Conservation (phyloP, 176 grass and related monocot species). For the Ampelocalamus luodianensis region DNA sequence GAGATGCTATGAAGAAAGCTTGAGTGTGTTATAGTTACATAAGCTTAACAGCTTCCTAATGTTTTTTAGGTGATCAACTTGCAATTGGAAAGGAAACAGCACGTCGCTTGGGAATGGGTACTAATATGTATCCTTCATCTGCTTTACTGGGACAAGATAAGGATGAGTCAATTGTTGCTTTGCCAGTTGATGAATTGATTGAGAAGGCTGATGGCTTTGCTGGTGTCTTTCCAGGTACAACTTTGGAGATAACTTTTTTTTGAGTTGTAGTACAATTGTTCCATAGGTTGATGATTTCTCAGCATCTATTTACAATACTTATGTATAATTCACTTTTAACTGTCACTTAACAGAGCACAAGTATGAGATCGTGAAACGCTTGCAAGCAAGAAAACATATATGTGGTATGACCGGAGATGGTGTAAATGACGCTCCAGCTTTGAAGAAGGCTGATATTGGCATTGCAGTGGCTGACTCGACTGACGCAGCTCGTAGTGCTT, state of each 20-base stretch:
- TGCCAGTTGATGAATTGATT: conserved; percentile 88
- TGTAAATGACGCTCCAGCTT: conserved; percentile 89
- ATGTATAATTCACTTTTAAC: neutral
- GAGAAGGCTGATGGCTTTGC: conserved; percentile 97
- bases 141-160: conserved; percentile 80
- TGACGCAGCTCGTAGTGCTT: conserved; percentile 83
- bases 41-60: neutral
- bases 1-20: neutral
- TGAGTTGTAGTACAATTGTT: neutral
- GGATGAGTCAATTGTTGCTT: conserved; percentile 72
- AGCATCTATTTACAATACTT: conserved; percentile 13
- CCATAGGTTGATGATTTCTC: neutral
- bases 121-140: conserved; percentile 96
- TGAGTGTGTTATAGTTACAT: neutral
- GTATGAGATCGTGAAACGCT: conserved; percentile 89
- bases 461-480: conserved; percentile 91
- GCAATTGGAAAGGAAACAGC: conserved; percentile 93
- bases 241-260: neutral
- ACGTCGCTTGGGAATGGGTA: conserved; percentile 89
- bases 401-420: conserved; percentile 97
- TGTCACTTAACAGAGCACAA: conserved; percentile 73
- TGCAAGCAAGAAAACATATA: conserved; percentile 91
- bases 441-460: conserved; percentile 95
- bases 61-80: conserved; percentile 74
- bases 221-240: conserved; percentile 86